Evolutionary conservation across 768 basidiomycete species (phyloP).

Genomic region (Mycena maculata): DNA sequence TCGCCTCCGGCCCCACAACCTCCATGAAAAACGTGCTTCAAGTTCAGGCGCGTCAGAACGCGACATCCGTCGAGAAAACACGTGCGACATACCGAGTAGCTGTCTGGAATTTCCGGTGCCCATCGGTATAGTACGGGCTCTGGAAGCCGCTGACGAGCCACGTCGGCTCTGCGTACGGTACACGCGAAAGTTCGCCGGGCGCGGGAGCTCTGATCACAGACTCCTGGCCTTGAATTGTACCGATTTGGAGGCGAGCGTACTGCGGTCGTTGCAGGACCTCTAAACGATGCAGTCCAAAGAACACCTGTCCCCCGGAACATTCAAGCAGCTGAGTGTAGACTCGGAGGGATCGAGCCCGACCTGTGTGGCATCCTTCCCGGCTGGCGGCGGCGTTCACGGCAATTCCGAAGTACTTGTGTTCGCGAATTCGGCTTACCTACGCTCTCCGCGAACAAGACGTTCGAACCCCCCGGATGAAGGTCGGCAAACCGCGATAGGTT

Average conservation of each 20-base stretch:
- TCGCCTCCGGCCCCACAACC: slow-evolving; percentile 25
- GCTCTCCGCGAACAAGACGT: slow-evolving; percentile 72
- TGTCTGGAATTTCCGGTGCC: slow-evolving; percentile 80
- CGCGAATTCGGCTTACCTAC: slow-evolving; percentile 63
- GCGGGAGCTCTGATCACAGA: slow-evolving; percentile 64
- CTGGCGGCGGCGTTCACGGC: slow-evolving; percentile 48
- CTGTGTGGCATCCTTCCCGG: slow-evolving; percentile 81
- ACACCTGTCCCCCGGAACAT: slow-evolving; percentile 44
- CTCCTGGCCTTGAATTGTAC: slow-evolving; percentile 67
- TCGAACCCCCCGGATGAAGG: slow-evolving; percentile 87
- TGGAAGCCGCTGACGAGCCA: slow-evolving; percentile 79
- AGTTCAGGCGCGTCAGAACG: not conserved
- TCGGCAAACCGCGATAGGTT: slow-evolving; percentile 84
- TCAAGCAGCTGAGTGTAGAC: not conserved
- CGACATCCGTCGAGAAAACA: too few relatives aligned
- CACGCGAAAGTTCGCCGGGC: slow-evolving; percentile 74
- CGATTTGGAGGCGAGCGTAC: slow-evolving; percentile 77
- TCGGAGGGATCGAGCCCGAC: slow-evolving; percentile 45
- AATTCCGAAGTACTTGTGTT: not conserved
- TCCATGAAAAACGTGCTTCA: slow-evolving; percentile 31
- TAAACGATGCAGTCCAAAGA: slow-evolving; percentile 87
- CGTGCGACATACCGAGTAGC: slow-evolving; percentile 81
- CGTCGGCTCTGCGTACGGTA: slow-evolving; percentile 89
- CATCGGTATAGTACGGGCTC: slow-evolving; percentile 82
- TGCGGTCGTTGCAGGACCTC: slow-evolving; percentile 83